These are phyloP conservation scores for Fusarium sp. DNA, from an alignment of 2,329 filamentous ascomycete genomes.

Conservation along the genomic window DNA sequence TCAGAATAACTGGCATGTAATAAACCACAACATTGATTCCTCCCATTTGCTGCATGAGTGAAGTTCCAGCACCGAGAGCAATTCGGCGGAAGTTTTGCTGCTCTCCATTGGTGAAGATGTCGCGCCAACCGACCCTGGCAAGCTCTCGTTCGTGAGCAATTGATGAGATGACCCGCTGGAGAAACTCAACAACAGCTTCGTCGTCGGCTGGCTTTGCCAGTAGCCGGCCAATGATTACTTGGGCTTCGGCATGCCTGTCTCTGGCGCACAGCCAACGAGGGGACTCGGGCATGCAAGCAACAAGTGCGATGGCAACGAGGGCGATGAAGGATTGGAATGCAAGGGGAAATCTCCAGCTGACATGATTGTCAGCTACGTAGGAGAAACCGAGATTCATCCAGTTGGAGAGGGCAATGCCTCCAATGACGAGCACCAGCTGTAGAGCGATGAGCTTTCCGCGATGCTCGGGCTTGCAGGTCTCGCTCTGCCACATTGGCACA, in stretches of 20 bases:
- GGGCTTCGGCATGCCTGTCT: background rate
- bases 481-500: background rate
- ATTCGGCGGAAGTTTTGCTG: background rate
- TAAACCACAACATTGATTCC: background rate
- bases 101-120: background rate
- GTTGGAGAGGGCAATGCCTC: background rate
- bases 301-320: background rate
- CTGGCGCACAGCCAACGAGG: conserved; percentile 1
- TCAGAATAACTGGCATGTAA: background rate
- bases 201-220: background rate
- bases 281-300: background rate
- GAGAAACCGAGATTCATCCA: background rate
- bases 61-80: background rate
- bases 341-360: conserved; percentile 2
- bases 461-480: background rate
- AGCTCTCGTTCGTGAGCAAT: background rate
- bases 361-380: background rate
- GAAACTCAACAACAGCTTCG: background rate
- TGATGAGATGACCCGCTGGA: background rate
- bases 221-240: background rate
- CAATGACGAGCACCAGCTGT: background rate
- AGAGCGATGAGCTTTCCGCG: background rate
- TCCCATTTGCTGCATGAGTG: background rate
- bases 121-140: background rate
- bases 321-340: conserved; percentile 1